A percentile compares a stretch with the other conserved stretches of the same genome.
Evolutionary conservation across 805 yeast genomes (phyloP).

Genomic region (Candida chauliodis): DNA sequence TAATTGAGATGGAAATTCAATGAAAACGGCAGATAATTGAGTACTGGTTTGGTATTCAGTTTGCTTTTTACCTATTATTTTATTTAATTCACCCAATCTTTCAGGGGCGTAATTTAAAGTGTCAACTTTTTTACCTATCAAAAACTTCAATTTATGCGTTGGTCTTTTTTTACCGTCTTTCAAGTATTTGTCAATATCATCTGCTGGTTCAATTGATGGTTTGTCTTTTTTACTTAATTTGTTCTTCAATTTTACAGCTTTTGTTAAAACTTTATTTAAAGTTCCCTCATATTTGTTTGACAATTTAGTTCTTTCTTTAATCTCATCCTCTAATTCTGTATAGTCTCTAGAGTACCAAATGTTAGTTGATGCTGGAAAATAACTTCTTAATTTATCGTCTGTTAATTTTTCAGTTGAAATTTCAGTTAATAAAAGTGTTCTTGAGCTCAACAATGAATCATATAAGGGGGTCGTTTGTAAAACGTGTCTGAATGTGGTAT

Average conservation of each 20-base stretch:
- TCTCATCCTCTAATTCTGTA: constrained; percentile 50
- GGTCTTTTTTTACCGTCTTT: constrained; percentile 73
- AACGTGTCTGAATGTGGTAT: constrained; percentile 69
- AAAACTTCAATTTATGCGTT: constrained; percentile 65
- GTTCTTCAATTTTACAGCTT: constrained; percentile 53
- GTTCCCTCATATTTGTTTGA: constrained; percentile 61
- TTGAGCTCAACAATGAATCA: constrained; percentile 64
- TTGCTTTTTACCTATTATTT: constrained; percentile 60
- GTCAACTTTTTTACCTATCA: constrained; percentile 80
- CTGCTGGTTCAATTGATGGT: constrained; percentile 52
- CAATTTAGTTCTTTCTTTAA: constrained; percentile 62
- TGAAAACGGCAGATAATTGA: constrained; percentile 65
- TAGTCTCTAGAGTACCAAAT: constrained; percentile 66
- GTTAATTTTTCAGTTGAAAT: constrained; percentile 47
- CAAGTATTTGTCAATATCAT: constrained; percentile 60
- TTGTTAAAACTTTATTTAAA: constrained; percentile 55
- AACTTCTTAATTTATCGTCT: constrained; percentile 49
- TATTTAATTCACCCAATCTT: constrained; percentile 65
- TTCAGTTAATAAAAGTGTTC: constrained; percentile 71
- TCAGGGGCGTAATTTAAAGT: constrained; percentile 73
- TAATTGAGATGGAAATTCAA: constrained; percentile 78
- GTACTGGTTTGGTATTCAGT: constrained; percentile 46
- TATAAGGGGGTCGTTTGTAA: constrained; percentile 70
- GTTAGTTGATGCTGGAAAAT: constrained; percentile 61
- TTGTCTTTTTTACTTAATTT: constrained; percentile 58